Evolutionary conservation across 192 early-diverging fungal species (phyloP), one percentile per base, ranked within the genome.

Genomic region (Coemansia sp.): DNA sequence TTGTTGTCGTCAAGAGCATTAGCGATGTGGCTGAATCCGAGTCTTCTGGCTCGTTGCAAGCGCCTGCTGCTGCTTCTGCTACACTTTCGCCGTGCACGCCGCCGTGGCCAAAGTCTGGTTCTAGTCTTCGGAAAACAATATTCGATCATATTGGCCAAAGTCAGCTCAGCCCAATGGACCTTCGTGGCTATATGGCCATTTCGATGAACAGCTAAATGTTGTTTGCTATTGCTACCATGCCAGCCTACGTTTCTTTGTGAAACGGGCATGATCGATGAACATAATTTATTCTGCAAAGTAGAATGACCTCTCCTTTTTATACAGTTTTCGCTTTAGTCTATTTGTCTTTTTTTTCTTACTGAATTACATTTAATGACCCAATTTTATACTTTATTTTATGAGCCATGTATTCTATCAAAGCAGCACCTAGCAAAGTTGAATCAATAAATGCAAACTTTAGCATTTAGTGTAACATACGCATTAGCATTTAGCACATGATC

Each of bases 81-180:
- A 55, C 57, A 46, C 55, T 72, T 52, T 36, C 69, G 52, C 75
- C 75, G 8, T 68, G 62, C 62, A 73, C 76, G 22, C 76, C 76
- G 21, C 70, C 76, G 50, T 78, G 76, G 76, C 76, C 76, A 34
- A 72, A 71, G 51, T 57, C 70, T 1, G 70, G 70, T 5, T 47
- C 76, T 31, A 73, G 71, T 28, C 59, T 78, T 64, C 66, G 66
- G n/a, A 66, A 60, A 38, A 78, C 76, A 5, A 72, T 78, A 25
- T 78, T 78, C 58, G 76, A 78, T 37, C 76, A 78, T 20, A 69
- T 78, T 37, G 76, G 76, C 47, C 59, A 78, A 60, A 64, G 37
- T 34, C 66, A 69, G 51, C 52, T 78, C 59, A 78, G 76, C 46
- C 70, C 76, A 4, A 73, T 78, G 70, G 76, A 78, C 20, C 58